Evolutionary conservation across 768 basidiomycete genomes (phyloP), one percentile per base, ranked within the genome.

Genomic region (Suillus spraguei): DNA sequence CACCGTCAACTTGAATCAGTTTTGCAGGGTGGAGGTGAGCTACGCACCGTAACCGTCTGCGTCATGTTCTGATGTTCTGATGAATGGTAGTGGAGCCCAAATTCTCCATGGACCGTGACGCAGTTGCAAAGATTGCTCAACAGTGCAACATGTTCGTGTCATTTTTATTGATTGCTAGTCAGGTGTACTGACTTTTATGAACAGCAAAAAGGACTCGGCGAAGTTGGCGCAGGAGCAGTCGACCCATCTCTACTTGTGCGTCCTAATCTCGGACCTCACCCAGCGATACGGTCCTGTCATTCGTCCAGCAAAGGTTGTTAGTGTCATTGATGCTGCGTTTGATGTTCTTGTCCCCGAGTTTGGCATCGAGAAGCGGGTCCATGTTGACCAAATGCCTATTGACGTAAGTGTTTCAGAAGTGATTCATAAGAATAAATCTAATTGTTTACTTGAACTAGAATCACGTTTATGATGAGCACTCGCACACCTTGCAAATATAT

Each of bases 321-420:
- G 91, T 64, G 97, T 99, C 38, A 84, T 98, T n/a, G 97, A 99
- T 71, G 92, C 94, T 59, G 97, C 97, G 1, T 99, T 98, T 70
- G 97, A 99, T 71, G 97, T 99, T 35, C 80, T 97, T 38, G 88
- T 99, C 14, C 92, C 94, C 47, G 97, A 99, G 75, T 99, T 99
- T 72, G 94, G 97, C 38, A 98, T 99, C 68, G 97, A 99, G 81
- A 99, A 99, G 82, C 87, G 97, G 42, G 96, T 99, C 3, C 97
- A 99, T 70, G 94, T 96, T 47, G 97, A 99, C 73, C 95, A 99
- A 78, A 97, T 99, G 94, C 97, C 97, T 32, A 94, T 97, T 63
- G 94, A 97, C 67, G 94, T 95, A 71, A 78, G 89, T 77, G 10
- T 53, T 14, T 24, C 36, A 24, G 46, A 24, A 49, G 60, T 52